A percentile compares a stretch with the other conserved stretches of the same genome.
Conservation (phyloP, 1,139 yeast genomes). For the Yamadazyma kanchanaburiensis region DNA sequence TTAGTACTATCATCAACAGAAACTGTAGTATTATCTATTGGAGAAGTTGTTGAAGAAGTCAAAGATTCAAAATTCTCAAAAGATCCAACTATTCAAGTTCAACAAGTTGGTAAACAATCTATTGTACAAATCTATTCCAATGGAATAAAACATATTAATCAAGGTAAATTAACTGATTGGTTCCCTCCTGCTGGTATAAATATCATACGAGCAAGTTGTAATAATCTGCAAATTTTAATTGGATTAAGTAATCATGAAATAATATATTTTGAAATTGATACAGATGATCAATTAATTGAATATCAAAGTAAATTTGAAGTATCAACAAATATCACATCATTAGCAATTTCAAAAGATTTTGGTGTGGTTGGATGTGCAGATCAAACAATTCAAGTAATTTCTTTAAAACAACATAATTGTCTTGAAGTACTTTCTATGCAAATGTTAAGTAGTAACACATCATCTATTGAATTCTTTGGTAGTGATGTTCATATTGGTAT, state of each 20-base stretch:
- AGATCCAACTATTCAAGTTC: conserved; percentile 65
- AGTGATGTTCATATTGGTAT: conserved; percentile 68
- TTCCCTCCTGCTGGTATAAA: conserved; percentile 76
- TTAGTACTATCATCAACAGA: conserved; percentile 68
- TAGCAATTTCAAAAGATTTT: conserved; percentile 39
- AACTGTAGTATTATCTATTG: conserved; percentile 73
- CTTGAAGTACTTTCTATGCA: conserved; percentile 65
- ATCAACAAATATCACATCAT: conserved; percentile 52
- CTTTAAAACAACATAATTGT: conserved; percentile 61
- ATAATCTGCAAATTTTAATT: conserved; percentile 64
- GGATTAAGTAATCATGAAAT: conserved; percentile 72
- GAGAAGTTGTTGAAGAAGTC: conserved; percentile 78
- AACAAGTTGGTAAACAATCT: conserved; percentile 63
- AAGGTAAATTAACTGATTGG: conserved; percentile 59
- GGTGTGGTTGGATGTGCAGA: conserved; percentile 73
- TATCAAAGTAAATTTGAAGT: conserved; percentile 62
- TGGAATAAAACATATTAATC: conserved; percentile 63
- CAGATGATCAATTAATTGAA: conserved; percentile 64
- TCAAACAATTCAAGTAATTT: conserved; percentile 64
- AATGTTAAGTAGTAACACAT: conserved; percentile 59
- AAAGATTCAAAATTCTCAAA: conserved; percentile 59
- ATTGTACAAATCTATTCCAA: conserved; percentile 70
- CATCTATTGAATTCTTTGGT: conserved; percentile 41
- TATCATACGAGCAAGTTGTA: conserved; percentile 58
- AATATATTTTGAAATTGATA: conserved; percentile 79